Percentiles rank a stretch among this genome's conserved stretches.
phyloP scores from a whole-genome alignment of 2,329 filamentous ascomycete species.

The Aulographum hederae region DNA sequence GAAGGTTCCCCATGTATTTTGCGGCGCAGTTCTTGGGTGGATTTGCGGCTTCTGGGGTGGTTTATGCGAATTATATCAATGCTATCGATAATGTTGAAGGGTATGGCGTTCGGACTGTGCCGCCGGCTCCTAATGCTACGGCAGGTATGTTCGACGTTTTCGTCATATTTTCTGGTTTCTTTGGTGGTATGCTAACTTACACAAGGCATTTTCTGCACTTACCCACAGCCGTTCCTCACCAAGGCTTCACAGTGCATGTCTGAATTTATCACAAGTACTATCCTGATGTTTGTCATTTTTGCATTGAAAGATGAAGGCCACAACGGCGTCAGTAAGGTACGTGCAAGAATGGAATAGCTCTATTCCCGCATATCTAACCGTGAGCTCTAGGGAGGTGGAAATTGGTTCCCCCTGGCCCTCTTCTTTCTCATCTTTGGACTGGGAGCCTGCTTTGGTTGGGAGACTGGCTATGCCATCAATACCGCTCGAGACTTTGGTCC shows the following conservation, averaged over 20 bases:
- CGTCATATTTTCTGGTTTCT: too few species aligned
- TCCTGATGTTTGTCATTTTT: conserved; percentile 57
- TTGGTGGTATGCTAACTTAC: too few species aligned
- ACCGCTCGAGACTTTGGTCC: conserved; percentile 54
- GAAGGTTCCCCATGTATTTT: conserved; percentile 50
- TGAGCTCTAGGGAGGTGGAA: conserved; percentile 10
- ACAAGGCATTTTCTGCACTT: conserved; percentile 57
- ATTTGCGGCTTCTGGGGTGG: conserved; percentile 37
- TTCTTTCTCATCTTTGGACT: conserved; percentile 56
- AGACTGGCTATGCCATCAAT: conserved; percentile 43
- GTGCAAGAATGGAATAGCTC: too few species aligned
- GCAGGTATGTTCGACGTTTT: too few species aligned
- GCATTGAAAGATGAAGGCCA: conserved; percentile 40
- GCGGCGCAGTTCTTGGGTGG: conserved; percentile 48
- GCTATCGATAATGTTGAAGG: conserved; percentile 49
- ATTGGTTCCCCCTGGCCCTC: conserved; percentile 34
- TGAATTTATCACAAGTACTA: conserved; percentile 48
- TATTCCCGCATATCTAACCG: too few species aligned
- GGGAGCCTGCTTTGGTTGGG: conserved; percentile 51
- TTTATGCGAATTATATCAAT: conserved; percentile 45
- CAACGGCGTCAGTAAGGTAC: conserved; percentile 16
- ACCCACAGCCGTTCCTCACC: conserved; percentile 48
- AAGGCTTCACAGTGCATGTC: conserved; percentile 51
- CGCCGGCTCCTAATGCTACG: conserved; percentile 35
- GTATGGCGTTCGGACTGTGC: conserved; percentile 43